Base-by-base conservation (phyloP, 2,329 filamentous ascomycete species). In the Penicillium paneum region DNA sequence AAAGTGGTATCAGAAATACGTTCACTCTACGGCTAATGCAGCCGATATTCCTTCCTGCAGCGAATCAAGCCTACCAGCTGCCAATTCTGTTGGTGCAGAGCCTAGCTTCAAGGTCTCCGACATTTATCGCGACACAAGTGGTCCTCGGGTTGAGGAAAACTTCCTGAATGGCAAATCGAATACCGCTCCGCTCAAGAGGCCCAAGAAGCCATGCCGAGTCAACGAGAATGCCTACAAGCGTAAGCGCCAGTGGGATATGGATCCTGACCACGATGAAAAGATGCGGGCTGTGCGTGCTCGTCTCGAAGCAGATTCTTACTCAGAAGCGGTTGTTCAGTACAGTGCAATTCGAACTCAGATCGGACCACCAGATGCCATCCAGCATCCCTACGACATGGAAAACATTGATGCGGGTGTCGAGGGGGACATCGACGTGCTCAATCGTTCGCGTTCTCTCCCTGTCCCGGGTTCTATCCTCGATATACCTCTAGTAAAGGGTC, bases 11-110 rank as follows among this genome's bases (percentile, higher is more conserved):
- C 21, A 55, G 24, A 55, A 43, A 7, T 54, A 58, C 54, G 10
- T 26, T 12, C 31, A 44, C 11, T 29, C 49, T 32, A 44, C 41
- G 17, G 8, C 28, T 2, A 35, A 31, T 26, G 39, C n/a, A 29
- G 35, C 6, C 8, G 43, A 40, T n/a, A 28, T 45, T 35, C 29
- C 48, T 28, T 55, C 61, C 24, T 64, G 59, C 38, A 74, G 67
- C 19, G 65, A 67, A 12, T 74, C 73, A 15, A 75, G 71, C 12
- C 54, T 76, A 21, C 76, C 75, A 34, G 72, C 74, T 8, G 71
- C 71, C 10, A 70, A 73, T 39, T 74, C 74, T 5, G 58, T 74
- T 32, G 67, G 71, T 36, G 64, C 64, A 43, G 71, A 74, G 50
- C 67, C 67, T 13, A 24, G 39, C 11, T 61, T 63, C 39, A 64